These are phyloP conservation scores for Botrytis tulipae DNA, from an alignment of 2,329 filamentous ascomycete genomes.

Conservation along the genomic window DNA sequence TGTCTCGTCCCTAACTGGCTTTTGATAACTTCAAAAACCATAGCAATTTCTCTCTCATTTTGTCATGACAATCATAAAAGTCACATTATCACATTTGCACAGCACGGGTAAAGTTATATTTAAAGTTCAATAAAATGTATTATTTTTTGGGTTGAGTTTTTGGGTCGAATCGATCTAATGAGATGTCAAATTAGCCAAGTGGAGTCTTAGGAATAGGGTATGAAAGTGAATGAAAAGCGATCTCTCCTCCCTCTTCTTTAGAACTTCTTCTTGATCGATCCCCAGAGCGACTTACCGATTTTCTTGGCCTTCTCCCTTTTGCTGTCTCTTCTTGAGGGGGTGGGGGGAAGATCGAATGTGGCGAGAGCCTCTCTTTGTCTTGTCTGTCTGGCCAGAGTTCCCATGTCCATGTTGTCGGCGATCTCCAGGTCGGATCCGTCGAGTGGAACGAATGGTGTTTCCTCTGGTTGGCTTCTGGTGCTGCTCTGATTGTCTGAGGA, in stretches of 20 bases:
- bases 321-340: neutral
- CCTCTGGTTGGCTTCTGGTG: neutral
- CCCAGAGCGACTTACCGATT: neutral
- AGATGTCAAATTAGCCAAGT: neutral
- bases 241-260: neutral
- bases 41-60: neutral
- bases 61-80: neutral
- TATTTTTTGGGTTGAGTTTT: neutral
- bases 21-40: neutral
- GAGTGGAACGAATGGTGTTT: neutral
- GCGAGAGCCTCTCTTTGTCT: neutral
- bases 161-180: neutral
- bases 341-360: neutral
- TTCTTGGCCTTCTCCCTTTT: neutral
- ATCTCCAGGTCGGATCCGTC: neutral
- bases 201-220: neutral
- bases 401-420: neutral
- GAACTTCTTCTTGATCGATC: neutral
- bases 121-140: neutral
- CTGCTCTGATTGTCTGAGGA: neutral
- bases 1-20: neutral
- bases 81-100: neutral
- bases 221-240: neutral
- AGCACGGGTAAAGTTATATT: neutral
- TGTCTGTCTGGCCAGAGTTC: neutral